Evolutionary conservation across 257 asterid species (phyloP).

Genomic region (Lavandula angustifolia): DNA sequence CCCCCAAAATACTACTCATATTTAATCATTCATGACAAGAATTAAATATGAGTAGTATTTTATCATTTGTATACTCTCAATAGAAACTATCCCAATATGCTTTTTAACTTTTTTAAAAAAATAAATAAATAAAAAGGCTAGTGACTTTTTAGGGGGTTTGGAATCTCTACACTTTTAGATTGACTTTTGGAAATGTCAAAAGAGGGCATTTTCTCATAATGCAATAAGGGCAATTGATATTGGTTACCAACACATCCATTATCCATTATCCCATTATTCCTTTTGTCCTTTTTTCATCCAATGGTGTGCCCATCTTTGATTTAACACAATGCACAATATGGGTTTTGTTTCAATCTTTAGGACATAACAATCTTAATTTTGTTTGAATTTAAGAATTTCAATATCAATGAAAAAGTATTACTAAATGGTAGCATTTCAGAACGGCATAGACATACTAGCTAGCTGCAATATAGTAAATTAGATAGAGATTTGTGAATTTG

Average conservation of each 20-base stretch:
- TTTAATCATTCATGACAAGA: no score
- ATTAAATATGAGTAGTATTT: no score
- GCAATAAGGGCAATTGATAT: constrained; percentile 12
- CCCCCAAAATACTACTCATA: no score
- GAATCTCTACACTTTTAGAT: constrained; percentile 21
- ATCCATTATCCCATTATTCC: constrained; percentile 34
- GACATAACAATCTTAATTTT: background rate
- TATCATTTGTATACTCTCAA: no score
- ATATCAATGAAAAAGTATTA: no score
- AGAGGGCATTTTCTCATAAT: constrained; percentile 18
- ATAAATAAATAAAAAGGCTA: background rate
- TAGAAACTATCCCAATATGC: no score
- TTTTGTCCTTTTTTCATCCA: constrained; percentile 27
- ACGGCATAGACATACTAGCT: no score
- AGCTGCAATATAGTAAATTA: no score
- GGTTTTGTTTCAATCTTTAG: background rate
- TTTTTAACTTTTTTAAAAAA: no score
- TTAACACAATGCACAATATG: constrained; percentile 3
- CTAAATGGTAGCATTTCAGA: no score
- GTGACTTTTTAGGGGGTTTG: constrained; percentile 28
- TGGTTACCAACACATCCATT: constrained; percentile 27
- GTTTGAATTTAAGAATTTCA: background rate
- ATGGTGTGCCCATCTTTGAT: constrained; percentile 36
- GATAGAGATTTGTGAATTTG: no score
- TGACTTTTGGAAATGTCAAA: constrained; percentile 49